Base-by-base conservation (phyloP, 2,329 filamentous ascomycete genomes). In the Incumbomyces lentus region DNA sequence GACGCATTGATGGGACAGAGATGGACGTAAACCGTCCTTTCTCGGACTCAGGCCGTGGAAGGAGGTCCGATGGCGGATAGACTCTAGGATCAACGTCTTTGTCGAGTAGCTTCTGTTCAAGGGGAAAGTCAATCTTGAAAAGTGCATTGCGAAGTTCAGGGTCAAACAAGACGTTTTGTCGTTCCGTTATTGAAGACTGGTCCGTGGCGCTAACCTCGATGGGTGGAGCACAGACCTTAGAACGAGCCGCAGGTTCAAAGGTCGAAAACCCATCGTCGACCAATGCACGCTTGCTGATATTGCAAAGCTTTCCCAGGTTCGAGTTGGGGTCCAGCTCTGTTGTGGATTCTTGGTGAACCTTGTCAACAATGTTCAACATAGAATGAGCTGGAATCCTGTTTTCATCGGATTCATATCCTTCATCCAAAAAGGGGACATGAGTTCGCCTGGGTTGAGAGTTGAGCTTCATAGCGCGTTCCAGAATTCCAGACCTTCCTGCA, bases 1-100 rank as follows among this genome's bases (percentile, higher is more conserved):
- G 87, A 41, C 81, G 84, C 92, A 98, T 98, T 10, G 89, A 95
- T 0, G 92, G 92, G 30, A 95, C 89, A 42, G 82, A 77, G 52
- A 98, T 93, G 62, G 90, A 85, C 42, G 85, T 95, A 67, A 89
- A 96, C 18, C 85, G 79, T 54, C 81, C 78, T 71, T 87, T 90
- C 60, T 84, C 78, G 38, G 85, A 87, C 50, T 85, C 81, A 0
- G 92, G 89, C 31, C 75, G 69, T 2, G 92, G 89, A 1, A 96
- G 71, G 64, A 89, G 72, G 54, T 78, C 71, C 11, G 68, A 69
- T 1, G 75, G 62, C 1, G 88, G 84, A 58, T 82, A 81, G 31
- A 75, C 67, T 18, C 76, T 71, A 12, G 79, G 69, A 4, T 86
- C 79, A 7, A 87, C 63, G 65, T 86, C 86, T 45, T 80, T 75